Conservation (phyloP, 75 land plant species). For the Sequoia sempervirens region DNA sequence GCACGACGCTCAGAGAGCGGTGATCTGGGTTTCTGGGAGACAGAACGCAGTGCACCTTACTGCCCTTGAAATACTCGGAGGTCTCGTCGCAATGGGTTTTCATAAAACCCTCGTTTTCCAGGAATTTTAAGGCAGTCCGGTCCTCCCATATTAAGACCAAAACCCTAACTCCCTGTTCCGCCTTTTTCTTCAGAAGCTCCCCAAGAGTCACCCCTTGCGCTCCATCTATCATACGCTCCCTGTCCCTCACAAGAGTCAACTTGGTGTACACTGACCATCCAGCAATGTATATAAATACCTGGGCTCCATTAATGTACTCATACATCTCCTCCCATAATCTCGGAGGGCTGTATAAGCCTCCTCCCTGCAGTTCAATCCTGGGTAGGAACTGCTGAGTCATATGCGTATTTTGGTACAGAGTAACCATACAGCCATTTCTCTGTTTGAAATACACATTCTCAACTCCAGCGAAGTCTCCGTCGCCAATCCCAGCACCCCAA, state of each 20-base stretch:
- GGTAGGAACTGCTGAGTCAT: conserved; percentile 33
- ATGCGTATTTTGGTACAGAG: conserved; percentile 60
- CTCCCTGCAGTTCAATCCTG: conserved; percentile 11
- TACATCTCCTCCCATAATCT: conserved; percentile 76
- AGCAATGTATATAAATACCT: conserved; percentile 56
- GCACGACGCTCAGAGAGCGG: conserved; percentile 21
- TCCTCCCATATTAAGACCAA: conserved; percentile 74
- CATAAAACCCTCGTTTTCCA: conserved; percentile 56
- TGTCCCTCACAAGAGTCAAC: conserved; percentile 53
- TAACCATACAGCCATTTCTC: conserved; percentile 40
- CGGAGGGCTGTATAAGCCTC: conserved; percentile 22
- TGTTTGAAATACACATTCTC: conserved; percentile 25
- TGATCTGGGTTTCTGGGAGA: conserved; percentile 46
- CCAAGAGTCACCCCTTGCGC: conserved; percentile 61
- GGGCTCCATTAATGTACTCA: conserved; percentile 55
- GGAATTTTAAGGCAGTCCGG: conserved; percentile 50
- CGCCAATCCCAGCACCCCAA: conserved; percentile 31
- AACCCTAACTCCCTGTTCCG: conserved; percentile 74
- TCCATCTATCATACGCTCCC: conserved; percentile 35
- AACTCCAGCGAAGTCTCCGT: conserved; percentile 24
- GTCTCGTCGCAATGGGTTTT: conserved; percentile 65
- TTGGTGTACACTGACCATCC: conserved; percentile 63
- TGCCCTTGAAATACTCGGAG: conserved; percentile 38
- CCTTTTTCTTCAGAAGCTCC: conserved; percentile 72
- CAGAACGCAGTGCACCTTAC: conserved; percentile 52